Conservation (phyloP, 352 stramenopile genomes). For the Globisporangium megalacanthum region DNA sequence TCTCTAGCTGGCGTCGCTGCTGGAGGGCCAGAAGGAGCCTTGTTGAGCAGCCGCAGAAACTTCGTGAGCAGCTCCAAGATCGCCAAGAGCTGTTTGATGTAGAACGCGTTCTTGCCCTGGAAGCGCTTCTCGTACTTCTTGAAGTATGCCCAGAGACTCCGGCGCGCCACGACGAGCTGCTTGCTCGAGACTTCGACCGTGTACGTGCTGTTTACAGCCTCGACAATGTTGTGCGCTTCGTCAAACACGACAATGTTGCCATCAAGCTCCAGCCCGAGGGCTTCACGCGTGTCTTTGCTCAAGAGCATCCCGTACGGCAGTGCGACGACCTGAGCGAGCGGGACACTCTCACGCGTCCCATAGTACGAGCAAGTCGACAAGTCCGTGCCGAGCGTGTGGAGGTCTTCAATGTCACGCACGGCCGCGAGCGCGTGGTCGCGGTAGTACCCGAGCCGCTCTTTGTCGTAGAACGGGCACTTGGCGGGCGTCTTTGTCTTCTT, state of each 20-base stretch:
- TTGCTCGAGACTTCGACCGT: conserved; percentile 74
- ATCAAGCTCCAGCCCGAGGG: conserved; percentile 82
- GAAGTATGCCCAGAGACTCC: conserved; percentile 83
- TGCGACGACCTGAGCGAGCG: conserved; percentile 84
- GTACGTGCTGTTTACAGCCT: conserved; percentile 92
- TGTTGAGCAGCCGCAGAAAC: conserved; percentile 59
- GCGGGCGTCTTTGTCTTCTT: conserved; percentile 32
- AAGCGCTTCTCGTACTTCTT: conserved; percentile 86
- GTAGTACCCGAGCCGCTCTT: conserved; percentile 61
- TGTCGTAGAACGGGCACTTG: conserved; percentile 84
- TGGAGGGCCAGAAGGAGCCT: conserved; percentile 12
- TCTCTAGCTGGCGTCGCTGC: background rate
- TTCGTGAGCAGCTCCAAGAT: conserved; percentile 74
- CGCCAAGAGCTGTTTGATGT: conserved; percentile 86
- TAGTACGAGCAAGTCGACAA: conserved; percentile 98
- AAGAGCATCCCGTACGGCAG: conserved; percentile 94
- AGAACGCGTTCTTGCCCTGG: conserved; percentile 83
- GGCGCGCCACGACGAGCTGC: conserved; percentile 59
- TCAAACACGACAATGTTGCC: conserved; percentile 96
- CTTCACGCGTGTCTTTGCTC: conserved; percentile 87
- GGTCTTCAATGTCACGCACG: conserved; percentile 96
- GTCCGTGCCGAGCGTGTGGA: conserved; percentile 86
- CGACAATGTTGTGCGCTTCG: conserved; percentile 99
- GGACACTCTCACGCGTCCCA: conserved; percentile 85
- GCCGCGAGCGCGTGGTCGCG: conserved; percentile 74